Percentiles rank a stretch among this genome's conserved stretches.
These are phyloP conservation scores for Rachicladosporium sp. DNA, from an alignment of 2,329 filamentous ascomycete species.

Conservation along the genomic window DNA sequence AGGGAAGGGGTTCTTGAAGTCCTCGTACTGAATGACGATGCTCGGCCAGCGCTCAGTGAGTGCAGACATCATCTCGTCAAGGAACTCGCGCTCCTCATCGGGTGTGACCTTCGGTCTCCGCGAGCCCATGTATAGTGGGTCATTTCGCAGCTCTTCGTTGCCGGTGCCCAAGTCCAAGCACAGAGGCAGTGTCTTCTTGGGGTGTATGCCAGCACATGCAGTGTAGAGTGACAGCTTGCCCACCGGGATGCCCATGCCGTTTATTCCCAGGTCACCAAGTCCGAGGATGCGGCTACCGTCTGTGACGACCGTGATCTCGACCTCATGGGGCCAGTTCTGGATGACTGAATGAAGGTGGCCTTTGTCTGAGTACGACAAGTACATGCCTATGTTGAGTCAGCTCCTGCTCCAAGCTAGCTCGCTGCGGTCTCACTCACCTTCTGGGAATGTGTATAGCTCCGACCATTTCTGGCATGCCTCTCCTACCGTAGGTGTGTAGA, in stretches of 20 bases:
- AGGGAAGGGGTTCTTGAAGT: conserved; percentile 95
- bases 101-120: conserved; percentile 67
- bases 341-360: conserved; percentile 82
- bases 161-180: conserved; percentile 51
- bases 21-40: conserved; percentile 83
- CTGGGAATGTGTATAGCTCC: conserved; percentile 85
- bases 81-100: conserved; percentile 74
- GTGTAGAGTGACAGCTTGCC: conserved; percentile 95
- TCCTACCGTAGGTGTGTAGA: conserved; percentile 84
- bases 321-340: conserved; percentile 84
- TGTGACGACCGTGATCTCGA: conserved; percentile 93
- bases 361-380: conserved; percentile 89
- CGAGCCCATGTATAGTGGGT: conserved; percentile 85
- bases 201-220: conserved; percentile 86
- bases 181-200: conserved; percentile 52
- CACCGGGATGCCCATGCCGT: conserved; percentile 95
- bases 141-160: conserved; percentile 54
- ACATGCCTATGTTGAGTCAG: conserved; percentile 44
- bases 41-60: conserved; percentile 64
- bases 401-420: not conserved
- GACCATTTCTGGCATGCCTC: conserved; percentile 96
- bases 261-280: conserved; percentile 87
- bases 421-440: conserved; percentile 43
- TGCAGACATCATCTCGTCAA: conserved; percentile 95
- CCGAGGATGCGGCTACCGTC: conserved; percentile 89